A percentile compares a stretch with the other conserved stretches of the same genome.
Evolutionary conservation across 441 rosid species (phyloP).

Genomic region (Lepidium campestre): DNA sequence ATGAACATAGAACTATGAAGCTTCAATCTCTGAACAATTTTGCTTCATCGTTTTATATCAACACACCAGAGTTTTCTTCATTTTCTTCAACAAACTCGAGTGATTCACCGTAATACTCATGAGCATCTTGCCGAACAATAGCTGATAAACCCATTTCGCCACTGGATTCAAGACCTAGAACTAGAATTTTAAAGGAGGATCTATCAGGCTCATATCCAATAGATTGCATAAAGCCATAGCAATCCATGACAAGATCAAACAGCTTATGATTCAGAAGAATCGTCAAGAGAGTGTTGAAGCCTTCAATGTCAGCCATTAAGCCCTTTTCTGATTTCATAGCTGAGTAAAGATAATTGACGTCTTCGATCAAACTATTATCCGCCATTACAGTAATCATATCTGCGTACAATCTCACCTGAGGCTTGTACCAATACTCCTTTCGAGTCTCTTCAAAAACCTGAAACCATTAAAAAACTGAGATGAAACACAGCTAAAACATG

Average conservation of each 20-base stretch:
- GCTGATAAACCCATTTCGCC: constrained; percentile 42
- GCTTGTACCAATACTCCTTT: constrained; percentile 72
- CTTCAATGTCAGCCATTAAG: constrained; percentile 46
- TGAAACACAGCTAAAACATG: background rate
- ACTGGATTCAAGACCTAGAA: constrained; percentile 51
- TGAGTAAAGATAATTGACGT: constrained; percentile 38
- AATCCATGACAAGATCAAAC: constrained; percentile 47
- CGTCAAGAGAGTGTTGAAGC: constrained; percentile 47
- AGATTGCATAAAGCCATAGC: constrained; percentile 54
- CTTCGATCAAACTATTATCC: constrained; percentile 40
- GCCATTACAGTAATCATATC: constrained; percentile 54
- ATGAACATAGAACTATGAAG: background rate
- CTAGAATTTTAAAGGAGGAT: constrained; percentile 42
- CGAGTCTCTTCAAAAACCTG: constrained; percentile 70
- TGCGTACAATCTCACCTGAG: constrained; percentile 43
- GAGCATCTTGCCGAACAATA: constrained; percentile 50
- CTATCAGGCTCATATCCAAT: constrained; percentile 69
- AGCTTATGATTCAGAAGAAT: constrained; percentile 41
- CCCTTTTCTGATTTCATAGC: constrained; percentile 42
- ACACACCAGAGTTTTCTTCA: constrained; percentile 26
- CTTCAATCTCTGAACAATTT: background rate
- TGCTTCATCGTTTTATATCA: constrained; percentile 3
- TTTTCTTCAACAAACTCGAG: constrained; percentile 41
- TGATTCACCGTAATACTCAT: constrained; percentile 49
- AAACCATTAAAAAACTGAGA: background rate